Conservation (phyloP, 1,284 basidiomycete species). For the Ustilago hordei region DNA sequence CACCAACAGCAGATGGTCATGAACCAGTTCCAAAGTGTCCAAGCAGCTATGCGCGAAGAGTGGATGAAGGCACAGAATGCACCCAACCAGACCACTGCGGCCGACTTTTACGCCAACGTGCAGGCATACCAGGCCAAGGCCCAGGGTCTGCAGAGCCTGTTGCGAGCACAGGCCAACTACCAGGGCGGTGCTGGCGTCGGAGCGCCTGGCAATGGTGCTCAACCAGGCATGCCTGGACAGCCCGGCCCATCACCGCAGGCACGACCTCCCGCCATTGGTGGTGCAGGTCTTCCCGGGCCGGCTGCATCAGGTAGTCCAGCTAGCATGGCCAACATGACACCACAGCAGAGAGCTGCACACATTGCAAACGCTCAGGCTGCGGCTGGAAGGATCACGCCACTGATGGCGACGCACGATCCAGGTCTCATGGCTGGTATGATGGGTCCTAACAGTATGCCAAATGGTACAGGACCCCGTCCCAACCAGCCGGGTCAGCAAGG, state of each 20-base stretch:
- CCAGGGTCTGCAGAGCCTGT: slow-evolving; percentile 54
- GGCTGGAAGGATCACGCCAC: slow-evolving; percentile 50
- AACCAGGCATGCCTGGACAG: slow-evolving; percentile 41
- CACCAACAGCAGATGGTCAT: slow-evolving; percentile 64
- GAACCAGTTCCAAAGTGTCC: slow-evolving; percentile 60
- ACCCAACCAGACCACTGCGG: slow-evolving; percentile 55
- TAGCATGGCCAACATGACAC: slow-evolving; percentile 47
- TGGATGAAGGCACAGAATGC: slow-evolving; percentile 65
- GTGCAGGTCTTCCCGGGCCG: slow-evolving; percentile 22
- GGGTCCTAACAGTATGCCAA: slow-evolving; percentile 49
- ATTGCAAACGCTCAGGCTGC: slow-evolving; percentile 52
- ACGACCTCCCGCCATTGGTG: slow-evolving; percentile 39
- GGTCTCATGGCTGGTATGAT: slow-evolving; percentile 63
- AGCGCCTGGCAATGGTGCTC: slow-evolving; percentile 25
- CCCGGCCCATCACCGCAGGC: slow-evolving; percentile 37
- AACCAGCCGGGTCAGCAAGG: slow-evolving; percentile 40
- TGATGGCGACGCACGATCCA: slow-evolving; percentile 62
- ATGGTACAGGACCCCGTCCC: slow-evolving; percentile 33
- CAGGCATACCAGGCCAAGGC: slow-evolving; percentile 61
- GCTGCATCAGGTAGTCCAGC: slow-evolving; percentile 38
- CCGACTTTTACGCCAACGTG: slow-evolving; percentile 60
- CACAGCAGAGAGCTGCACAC: slow-evolving; percentile 52
- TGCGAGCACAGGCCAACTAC: slow-evolving; percentile 54
- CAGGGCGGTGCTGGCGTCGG: slow-evolving; percentile 35
- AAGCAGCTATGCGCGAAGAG: slow-evolving; percentile 58